These are phyloP conservation scores for Alternaria arbusti DNA, from an alignment of 2,329 filamentous ascomycete species.

Conservation along the genomic window DNA sequence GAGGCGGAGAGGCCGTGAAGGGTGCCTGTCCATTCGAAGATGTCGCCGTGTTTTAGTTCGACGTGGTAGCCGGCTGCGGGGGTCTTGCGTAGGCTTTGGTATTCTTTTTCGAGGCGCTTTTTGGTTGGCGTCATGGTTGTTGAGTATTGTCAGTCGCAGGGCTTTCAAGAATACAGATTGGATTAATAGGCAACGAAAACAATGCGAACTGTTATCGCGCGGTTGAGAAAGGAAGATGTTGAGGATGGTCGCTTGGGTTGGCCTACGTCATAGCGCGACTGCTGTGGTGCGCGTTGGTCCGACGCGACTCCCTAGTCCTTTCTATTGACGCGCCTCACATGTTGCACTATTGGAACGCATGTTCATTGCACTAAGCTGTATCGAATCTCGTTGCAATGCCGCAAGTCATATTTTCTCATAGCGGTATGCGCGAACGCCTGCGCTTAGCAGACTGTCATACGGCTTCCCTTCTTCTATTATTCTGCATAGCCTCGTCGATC, in stretches of 20 bases:
- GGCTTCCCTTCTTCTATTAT: not conserved
- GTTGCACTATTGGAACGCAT: not conserved
- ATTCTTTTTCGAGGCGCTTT: slow-evolving; percentile 8
- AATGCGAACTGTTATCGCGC: not conserved
- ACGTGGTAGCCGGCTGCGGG: not conserved
- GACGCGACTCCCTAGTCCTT: not conserved
- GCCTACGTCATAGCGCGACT: not conserved
- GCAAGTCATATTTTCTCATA: not conserved
- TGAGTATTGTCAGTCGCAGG: too few species aligned
- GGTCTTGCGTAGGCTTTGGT: not conserved
- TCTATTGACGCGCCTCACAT: not conserved
- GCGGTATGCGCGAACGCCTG: not conserved
- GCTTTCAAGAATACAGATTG: too few species aligned
- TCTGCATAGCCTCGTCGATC: not conserved
- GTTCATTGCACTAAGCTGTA: not conserved
- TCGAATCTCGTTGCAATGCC: too few species aligned
- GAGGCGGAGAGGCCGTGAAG: not conserved
- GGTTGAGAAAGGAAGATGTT: not conserved
- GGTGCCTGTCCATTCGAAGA: slow-evolving; percentile 1
- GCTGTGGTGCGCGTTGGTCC: not conserved
- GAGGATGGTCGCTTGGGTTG: not conserved
- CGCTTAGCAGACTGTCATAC: not conserved
- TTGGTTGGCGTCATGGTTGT: not conserved
- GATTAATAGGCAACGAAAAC: not conserved
- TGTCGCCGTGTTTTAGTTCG: not conserved